Evolutionary conservation across 108 stramenopile species (phyloP).

Genomic region (Fistulifera solaris): DNA sequence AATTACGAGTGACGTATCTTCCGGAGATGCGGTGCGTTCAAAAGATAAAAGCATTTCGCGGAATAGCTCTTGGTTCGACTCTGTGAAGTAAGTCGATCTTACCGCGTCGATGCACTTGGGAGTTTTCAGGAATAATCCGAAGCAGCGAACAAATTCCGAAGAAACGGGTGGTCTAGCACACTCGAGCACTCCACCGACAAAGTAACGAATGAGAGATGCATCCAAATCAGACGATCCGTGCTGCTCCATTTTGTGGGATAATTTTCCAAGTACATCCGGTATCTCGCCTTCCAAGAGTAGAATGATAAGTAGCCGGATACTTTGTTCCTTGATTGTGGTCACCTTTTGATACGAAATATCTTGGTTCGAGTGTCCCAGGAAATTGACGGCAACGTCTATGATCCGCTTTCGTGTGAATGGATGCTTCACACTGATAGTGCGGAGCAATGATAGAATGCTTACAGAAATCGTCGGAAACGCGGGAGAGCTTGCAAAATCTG

Average conservation of each 20-base stretch:
- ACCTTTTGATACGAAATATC: conserved; percentile 78
- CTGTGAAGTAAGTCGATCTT: conserved; percentile 57
- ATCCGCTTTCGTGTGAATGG: conserved; percentile 53
- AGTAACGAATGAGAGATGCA: conserved; percentile 69
- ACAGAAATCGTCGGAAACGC: conserved; percentile 69
- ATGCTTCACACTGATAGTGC: conserved; percentile 54
- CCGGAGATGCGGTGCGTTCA: too few species aligned
- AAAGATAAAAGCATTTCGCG: not conserved
- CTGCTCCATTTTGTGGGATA: conserved; percentile 39
- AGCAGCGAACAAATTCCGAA: conserved; percentile 34
- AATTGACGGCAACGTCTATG: conserved; percentile 50
- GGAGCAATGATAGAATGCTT: conserved; percentile 60
- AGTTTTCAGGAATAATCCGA: conserved; percentile 36
- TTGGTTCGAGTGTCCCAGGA: conserved; percentile 63
- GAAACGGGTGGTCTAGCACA: conserved; percentile 60
- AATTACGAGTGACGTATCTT: too few species aligned
- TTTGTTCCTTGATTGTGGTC: conserved; percentile 80
- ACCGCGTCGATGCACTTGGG: conserved; percentile 60
- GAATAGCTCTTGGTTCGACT: conserved; percentile 8
- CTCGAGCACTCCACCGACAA: conserved; percentile 58
- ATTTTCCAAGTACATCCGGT: conserved; percentile 36
- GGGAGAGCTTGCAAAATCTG: conserved; percentile 64
- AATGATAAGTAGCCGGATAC: conserved; percentile 58
- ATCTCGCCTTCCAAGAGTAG: conserved; percentile 55
- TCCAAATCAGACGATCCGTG: conserved; percentile 48